These are phyloP conservation scores for Chara braunii DNA, from an alignment of 139 green algal genomes.

Conservation along the genomic window DNA sequence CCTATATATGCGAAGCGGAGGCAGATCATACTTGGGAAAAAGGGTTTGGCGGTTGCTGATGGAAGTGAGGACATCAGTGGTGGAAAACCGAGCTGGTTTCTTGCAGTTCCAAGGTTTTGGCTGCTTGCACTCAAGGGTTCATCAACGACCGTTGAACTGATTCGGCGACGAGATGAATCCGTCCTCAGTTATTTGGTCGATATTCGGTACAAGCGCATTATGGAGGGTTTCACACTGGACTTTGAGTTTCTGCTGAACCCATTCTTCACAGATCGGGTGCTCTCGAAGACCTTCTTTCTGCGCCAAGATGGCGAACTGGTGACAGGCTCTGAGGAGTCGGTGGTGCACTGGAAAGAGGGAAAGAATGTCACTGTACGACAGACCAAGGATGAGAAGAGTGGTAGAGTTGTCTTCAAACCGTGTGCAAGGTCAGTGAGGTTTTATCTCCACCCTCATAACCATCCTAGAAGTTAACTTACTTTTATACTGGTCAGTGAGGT, in stretches of 20 bases:
- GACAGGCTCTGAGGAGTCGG: neutral
- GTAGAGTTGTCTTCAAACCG: neutral
- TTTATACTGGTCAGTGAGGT: no score
- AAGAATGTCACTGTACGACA: slow-evolving; percentile 8
- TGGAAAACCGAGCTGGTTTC: neutral
- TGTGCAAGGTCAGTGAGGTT: slow-evolving; percentile 30
- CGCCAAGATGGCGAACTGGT: neutral
- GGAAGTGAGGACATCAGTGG: neutral
- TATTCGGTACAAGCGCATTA: neutral
- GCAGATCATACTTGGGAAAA: slow-evolving; percentile 6
- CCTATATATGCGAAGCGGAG: slow-evolving; percentile 1
- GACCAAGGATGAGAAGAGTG: slow-evolving; percentile 1
- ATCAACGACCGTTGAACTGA: slow-evolving; percentile 16
- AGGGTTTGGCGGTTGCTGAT: neutral
- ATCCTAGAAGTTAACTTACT: no score
- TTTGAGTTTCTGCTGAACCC: slow-evolving; percentile 33
- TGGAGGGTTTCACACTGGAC: slow-evolving; percentile 5
- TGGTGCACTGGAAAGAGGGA: slow-evolving; percentile 13
- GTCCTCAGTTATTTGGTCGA: slow-evolving; percentile 9
- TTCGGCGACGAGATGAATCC: slow-evolving; percentile 15
- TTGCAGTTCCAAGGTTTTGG: slow-evolving; percentile 23
- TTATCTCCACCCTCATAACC: no score
- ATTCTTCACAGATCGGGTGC: slow-evolving; percentile 20
- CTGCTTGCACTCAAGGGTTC: slow-evolving; percentile 32
- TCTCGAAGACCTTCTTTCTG: slow-evolving; percentile 25